phyloP scores from a whole-genome alignment of 768 basidiomycete genomes.

The Pulveroboletus sp. region DNA sequence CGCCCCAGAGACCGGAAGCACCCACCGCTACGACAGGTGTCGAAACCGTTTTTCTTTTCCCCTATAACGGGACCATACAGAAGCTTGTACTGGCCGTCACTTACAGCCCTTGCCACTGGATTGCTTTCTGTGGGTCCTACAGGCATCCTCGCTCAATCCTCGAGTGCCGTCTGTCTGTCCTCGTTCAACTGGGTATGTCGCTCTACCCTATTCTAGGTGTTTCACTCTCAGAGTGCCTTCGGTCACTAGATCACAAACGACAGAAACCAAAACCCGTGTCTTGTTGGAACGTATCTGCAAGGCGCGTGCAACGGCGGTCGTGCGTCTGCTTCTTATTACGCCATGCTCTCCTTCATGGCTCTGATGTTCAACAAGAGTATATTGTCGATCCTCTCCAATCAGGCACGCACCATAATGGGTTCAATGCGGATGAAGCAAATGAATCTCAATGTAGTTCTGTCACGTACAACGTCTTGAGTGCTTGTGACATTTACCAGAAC shows the following conservation, averaged over 20 bases:
- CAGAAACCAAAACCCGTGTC: conserved; percentile 42
- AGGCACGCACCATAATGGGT: conserved; percentile 25
- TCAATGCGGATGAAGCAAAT: conserved; percentile 28
- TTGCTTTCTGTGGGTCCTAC: conserved; percentile 15
- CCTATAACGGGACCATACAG: conserved; percentile 6
- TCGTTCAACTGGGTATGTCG: conserved; percentile 26
- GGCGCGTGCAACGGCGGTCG: conserved; percentile 40
- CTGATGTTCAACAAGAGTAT: conserved; percentile 29
- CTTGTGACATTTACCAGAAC: conserved; percentile 55
- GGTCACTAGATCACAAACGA: conserved; percentile 36
- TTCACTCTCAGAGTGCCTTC: background rate
- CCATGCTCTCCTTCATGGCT: conserved; percentile 6
- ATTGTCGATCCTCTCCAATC: conserved; percentile 36
- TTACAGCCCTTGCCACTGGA: conserved; percentile 16
- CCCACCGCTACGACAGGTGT: no score
- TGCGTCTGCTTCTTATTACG: conserved; percentile 22
- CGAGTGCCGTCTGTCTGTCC: conserved; percentile 19
- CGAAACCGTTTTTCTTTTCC: background rate
- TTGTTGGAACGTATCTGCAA: conserved; percentile 40
- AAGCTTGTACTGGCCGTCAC: conserved; percentile 7
- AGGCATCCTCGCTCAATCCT: conserved; percentile 18
- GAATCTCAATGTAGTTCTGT: conserved; percentile 54
- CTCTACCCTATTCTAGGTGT: background rate
- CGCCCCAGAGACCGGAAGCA: no score
- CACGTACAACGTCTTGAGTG: conserved; percentile 50